These are phyloP conservation scores for Hyaloscypha finlandica DNA, from an alignment of 495 filamentous ascomycete species.

Conservation along the genomic window DNA sequence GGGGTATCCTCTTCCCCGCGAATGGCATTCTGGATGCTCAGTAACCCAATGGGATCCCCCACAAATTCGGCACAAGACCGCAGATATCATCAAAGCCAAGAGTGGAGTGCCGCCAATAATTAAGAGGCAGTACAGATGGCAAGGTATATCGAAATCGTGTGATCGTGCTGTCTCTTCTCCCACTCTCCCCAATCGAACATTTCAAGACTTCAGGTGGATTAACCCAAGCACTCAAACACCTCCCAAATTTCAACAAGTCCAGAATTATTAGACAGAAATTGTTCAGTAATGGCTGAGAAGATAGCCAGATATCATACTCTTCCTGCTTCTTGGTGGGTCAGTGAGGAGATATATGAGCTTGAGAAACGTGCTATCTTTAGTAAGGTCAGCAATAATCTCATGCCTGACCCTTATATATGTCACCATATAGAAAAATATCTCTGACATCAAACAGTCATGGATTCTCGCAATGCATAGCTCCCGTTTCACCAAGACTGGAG, in stretches of 20 bases:
- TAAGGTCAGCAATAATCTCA: conserved; percentile 11
- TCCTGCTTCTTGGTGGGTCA: conserved; percentile 52
- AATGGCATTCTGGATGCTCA: background rate
- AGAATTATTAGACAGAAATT: background rate
- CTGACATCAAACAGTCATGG: conserved; percentile 41
- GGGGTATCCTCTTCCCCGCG: background rate
- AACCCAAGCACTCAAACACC: background rate
- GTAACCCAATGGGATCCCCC: background rate
- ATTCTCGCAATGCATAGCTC: conserved; percentile 52
- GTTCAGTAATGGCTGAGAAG: background rate
- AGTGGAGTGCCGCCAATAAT: conserved; percentile 2
- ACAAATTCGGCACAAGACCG: background rate
- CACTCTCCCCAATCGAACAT: background rate
- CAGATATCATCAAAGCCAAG: background rate
- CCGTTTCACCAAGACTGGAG: conserved; percentile 49
- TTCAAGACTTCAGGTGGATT: background rate
- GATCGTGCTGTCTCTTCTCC: background rate
- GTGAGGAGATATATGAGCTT: conserved; percentile 51
- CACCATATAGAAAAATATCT: background rate
- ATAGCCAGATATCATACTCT: conserved; percentile 28
- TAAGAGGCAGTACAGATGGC: background rate
- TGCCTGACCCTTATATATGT: conserved; percentile 12
- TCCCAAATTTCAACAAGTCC: background rate
- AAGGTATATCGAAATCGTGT: background rate
- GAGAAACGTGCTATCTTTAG: conserved; percentile 57